Evolutionary conservation across 2,329 filamentous ascomycete genomes (phyloP), one percentile per base, ranked within the genome.

Genomic region (Aspergillus clavatus): DNA sequence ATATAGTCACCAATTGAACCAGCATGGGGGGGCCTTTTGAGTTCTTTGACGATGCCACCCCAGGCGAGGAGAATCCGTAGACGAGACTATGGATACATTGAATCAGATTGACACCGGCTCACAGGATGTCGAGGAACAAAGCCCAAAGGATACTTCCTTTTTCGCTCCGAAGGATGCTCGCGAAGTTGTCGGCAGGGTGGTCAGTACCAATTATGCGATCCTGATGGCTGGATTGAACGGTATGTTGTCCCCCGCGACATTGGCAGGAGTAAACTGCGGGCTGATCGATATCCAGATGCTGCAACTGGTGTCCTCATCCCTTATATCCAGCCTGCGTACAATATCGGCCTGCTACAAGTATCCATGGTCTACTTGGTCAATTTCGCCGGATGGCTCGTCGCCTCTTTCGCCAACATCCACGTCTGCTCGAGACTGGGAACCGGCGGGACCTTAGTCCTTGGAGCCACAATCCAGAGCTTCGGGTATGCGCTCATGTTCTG

Each of bases 401-500:
- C 54, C 10, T 58, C 49, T 10, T 55, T 57, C 39, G 45, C 51
- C 42, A 58, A 57, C 29, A 58, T 58, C 43, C 56, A 58, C 31
- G 45, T 58, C 26, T 58, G 54, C 45, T 52, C 56, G 11, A 39
- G 50, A 21, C 21, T 56, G 21, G 56, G 56, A 8, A 58, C 54
- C 1, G 56, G 56, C 6, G 56, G 56, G 6, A 58, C 56, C 1
- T 40, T 58, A 14, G 48, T 58, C 12, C 22, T 56, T 1, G 56
- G 53, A 5, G 47, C 54, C 21, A 33, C 41, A 2, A 40, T 56
- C 16, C 56, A 58, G 39, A 48, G 49, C 21, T 26, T 52, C 12
- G 56, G 56, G 10, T 57, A 56, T 42, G 50, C 50, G 24, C 40
- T 58, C 16, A 57, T 58, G 54, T 52, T 53, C 44, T 56, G 56